Conservation (phyloP, 75 land plant species). For the Pinus albicaulis region DNA sequence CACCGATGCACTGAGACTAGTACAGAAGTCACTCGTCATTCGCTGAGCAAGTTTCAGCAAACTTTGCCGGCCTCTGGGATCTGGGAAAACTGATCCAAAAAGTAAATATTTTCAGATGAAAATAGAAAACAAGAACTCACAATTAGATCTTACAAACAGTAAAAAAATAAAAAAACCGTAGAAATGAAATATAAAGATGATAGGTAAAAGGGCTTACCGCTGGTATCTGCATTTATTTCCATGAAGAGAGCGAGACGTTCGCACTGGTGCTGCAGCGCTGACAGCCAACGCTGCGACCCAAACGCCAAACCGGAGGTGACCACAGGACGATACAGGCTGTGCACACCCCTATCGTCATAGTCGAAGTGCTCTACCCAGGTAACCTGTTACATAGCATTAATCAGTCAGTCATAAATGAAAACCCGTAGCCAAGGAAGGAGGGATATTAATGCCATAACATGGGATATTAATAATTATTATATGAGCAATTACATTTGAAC, state of each 20-base stretch:
- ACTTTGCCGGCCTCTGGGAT: slow-evolving; percentile 44
- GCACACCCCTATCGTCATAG: slow-evolving; percentile 16
- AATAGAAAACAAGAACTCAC: neutral
- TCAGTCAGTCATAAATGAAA: neutral
- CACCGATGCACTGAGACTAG: slow-evolving; percentile 70
- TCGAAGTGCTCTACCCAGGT: slow-evolving; percentile 24
- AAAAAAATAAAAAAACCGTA: too few relatives aligned
- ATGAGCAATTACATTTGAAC: slow-evolving; percentile 38
- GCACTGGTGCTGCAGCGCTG: slow-evolving; percentile 20
- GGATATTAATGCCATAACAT: too few relatives aligned
- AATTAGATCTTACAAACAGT: too few relatives aligned
- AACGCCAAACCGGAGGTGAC: slow-evolving; percentile 20
- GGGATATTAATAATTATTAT: too few relatives aligned
- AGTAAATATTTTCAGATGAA: too few relatives aligned
- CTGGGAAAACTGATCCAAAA: neutral
- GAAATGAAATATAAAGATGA: too few relatives aligned
- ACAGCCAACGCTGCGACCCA: slow-evolving; percentile 22
- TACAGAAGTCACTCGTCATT: slow-evolving; percentile 76
- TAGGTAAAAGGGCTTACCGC: neutral
- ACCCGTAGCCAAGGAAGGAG: too few relatives aligned
- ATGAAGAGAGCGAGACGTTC: slow-evolving; percentile 19
- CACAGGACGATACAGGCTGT: slow-evolving; percentile 12
- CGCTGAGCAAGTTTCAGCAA: slow-evolving; percentile 86
- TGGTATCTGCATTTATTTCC: neutral
- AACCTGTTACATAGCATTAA: slow-evolving; percentile 8